Base-by-base conservation (phyloP, 345 rosid genomes). In the Salix purpurea region DNA sequence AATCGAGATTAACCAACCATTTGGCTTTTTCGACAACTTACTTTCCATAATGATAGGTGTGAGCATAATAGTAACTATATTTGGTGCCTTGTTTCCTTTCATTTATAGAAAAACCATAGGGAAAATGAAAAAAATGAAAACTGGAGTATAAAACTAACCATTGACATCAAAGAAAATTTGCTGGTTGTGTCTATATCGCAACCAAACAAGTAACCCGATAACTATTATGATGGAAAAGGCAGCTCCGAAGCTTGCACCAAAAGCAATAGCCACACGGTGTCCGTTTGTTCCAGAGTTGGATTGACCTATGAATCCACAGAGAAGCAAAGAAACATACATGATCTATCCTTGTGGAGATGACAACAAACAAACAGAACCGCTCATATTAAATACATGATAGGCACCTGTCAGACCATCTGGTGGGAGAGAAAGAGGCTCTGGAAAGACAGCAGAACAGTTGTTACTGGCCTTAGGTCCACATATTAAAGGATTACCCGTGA, bases 91-190 rank as follows among this genome's bases (percentile, higher is more conserved):
- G n/a, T 14, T 61, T 28, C 26, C 28, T 42, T 5, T 42, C 39
- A 70, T 13, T 32, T 37, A 36, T n/a, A 62, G 44, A 40, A 36
- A 62, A n/a, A 14, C 44, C 44, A 74, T 0, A 10, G 32, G 40
- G 32, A 16, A 36, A 56, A 16, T 37, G n/a, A 46, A 26, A 10
- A 10, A 73, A 54, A 46, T 3, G 44, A 58, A 67, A 4, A 42
- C 42, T 18, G 1, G 32, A 28, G 70, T 40, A 74, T 50, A 32
- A 58, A 72, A 82, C 91, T 78, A 75, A 96, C 99, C 99, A 84
- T 96, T 92, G 74, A 96, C 97, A 66, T 94, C 99, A 79, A 96
- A 94, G 90, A 96, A 96, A 70, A 96, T 91, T 81, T 94, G 98
- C 82, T 94, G 89, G 87, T 94, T 96, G 77, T 69, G 90, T 36